Conservation (phyloP, 768 basidiomycete species). For the Lentinula lateritia region DNA sequence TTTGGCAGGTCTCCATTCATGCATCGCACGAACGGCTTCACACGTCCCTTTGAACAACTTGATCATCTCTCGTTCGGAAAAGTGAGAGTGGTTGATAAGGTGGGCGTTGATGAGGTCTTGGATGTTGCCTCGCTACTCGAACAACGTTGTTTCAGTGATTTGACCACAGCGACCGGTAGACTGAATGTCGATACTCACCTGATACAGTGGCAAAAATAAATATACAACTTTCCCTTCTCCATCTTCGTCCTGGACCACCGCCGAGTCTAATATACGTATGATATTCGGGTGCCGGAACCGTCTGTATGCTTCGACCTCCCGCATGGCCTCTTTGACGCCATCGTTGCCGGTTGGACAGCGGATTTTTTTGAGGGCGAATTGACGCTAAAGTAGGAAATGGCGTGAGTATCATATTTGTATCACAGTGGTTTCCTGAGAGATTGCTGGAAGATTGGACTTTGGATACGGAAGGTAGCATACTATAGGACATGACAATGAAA, state of each 20-base stretch:
- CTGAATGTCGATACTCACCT: constrained; percentile 34
- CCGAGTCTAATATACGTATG: constrained; percentile 92
- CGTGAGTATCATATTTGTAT: constrained; percentile 5
- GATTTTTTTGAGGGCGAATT: constrained; percentile 97
- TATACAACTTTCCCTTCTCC: constrained; percentile 95
- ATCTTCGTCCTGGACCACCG: constrained; percentile 88
- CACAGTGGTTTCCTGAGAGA: neutral
- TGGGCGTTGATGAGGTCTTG: constrained; percentile 92
- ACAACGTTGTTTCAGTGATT: neutral
- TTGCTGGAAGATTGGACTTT: no score
- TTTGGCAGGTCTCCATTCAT: constrained; percentile 59
- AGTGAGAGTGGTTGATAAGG: constrained; percentile 74
- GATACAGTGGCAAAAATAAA: constrained; percentile 91
- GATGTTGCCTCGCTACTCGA: constrained; percentile 74
- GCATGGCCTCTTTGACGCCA: constrained; percentile 84
- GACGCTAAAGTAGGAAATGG: constrained; percentile 41
- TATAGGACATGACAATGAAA: constrained; percentile 4
- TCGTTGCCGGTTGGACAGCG: constrained; percentile 86
- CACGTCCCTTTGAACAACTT: constrained; percentile 92
- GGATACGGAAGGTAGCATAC: no score
- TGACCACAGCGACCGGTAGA: no score
- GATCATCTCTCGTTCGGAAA: constrained; percentile 86
- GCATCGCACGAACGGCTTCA: constrained; percentile 91
- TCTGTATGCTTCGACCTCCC: constrained; percentile 89
- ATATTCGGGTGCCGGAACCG: constrained; percentile 97